Evolutionary conservation across 345 rosid genomes (phyloP).

Genomic region (Arabidopsis thaliana): TAIR10.1 NC_003075.7:15906501-15907000

Average conservation of each 20-base stretch:
- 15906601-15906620: constrained; percentile 34
- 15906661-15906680: constrained; percentile 31
- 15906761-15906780: not conserved
- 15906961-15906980: too few species aligned
- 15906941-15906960: too few species aligned
- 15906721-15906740: constrained; percentile 8
- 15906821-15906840: not conserved
- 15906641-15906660: not conserved
- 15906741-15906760: constrained; percentile 12
- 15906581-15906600: constrained; percentile 43
- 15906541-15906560: constrained; percentile 66
- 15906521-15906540: constrained; percentile 33
- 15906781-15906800: not conserved
- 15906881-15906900: too few species aligned
- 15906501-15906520: not conserved
- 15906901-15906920: too few species aligned
- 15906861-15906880: too few species aligned
- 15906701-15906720: not conserved
- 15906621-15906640: constrained; percentile 6
- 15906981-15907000: too few species aligned
- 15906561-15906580: constrained; percentile 58
- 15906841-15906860: not conserved
- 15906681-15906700: constrained; percentile 37
- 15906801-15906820: too few species aligned
- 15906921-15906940: too few species aligned